Conservation (phyloP, 1,284 basidiomycete genomes). For the Pseudozyma tsukubaensis region DNA sequence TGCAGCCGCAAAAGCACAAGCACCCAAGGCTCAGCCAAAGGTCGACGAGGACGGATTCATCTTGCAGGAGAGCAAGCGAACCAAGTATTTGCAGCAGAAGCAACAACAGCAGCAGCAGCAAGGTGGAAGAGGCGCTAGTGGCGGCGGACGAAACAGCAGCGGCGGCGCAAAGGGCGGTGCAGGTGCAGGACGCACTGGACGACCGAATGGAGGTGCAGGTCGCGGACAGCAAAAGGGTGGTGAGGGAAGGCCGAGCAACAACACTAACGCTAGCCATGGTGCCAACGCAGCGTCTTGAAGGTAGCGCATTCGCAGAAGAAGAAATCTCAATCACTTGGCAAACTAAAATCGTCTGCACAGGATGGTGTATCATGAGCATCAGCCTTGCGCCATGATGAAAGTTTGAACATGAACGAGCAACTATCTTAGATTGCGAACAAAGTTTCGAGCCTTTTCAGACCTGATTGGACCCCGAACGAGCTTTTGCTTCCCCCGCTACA, state of each 20-base stretch:
- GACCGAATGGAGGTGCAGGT: not conserved
- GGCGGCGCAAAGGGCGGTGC: constrained; percentile 24
- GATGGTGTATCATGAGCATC: too few species aligned
- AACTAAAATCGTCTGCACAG: not conserved
- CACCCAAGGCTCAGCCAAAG: constrained; percentile 41
- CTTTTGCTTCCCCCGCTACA: too few species aligned
- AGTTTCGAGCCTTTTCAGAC: too few species aligned
- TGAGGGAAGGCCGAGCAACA: constrained; percentile 4
- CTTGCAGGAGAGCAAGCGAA: constrained; percentile 47
- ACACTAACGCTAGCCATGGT: not conserved
- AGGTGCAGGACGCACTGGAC: constrained; percentile 2
- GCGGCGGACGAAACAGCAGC: constrained; percentile 8
- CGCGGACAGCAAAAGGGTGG: constrained; percentile 4
- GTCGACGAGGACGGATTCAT: constrained; percentile 56
- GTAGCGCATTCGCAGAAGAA: too few species aligned
- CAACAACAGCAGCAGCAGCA: constrained; percentile 44
- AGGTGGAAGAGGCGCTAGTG: not conserved
- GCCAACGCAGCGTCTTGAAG: not conserved
- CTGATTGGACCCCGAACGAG: too few species aligned
- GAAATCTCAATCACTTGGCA: not conserved
- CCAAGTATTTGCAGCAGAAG: constrained; percentile 42
- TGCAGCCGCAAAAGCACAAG: constrained; percentile 9
- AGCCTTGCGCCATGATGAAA: too few species aligned
- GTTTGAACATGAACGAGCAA: too few species aligned
- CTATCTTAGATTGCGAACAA: too few species aligned